These are phyloP conservation scores for Pythium insidiosum DNA, from an alignment of 352 stramenopile genomes.

Conservation along the genomic window DNA sequence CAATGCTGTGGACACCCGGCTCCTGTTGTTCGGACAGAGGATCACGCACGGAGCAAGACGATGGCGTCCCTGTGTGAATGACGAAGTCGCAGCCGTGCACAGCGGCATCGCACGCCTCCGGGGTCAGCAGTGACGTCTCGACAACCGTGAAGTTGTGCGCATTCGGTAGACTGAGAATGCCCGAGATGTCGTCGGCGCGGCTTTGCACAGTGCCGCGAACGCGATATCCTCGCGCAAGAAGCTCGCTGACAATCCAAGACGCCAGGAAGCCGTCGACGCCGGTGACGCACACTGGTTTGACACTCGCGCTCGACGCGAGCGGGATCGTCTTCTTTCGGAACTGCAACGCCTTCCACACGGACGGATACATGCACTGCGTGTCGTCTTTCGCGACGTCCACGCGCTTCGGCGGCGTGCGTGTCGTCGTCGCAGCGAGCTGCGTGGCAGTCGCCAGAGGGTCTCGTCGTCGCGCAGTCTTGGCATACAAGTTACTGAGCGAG, in stretches of 20 bases:
- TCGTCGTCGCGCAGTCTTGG: no score
- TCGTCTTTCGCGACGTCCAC: no score
- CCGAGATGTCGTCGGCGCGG: constrained; percentile 78
- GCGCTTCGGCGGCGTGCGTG: no score
- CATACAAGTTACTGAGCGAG: constrained; percentile 18
- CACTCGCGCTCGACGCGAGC: constrained; percentile 54
- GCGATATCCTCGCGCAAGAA: constrained; percentile 67
- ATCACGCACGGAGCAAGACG: constrained; percentile 81
- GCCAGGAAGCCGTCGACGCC: constrained; percentile 81
- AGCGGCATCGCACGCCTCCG: constrained; percentile 79
- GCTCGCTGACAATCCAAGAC: constrained; percentile 80
- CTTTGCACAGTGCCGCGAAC: constrained; percentile 84
- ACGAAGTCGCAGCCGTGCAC: constrained; percentile 88
- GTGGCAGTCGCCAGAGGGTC: no score
- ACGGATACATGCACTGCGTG: constrained; percentile 55
- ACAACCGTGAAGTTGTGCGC: constrained; percentile 83
- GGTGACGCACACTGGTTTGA: constrained; percentile 83
- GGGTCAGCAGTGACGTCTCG: constrained; percentile 81
- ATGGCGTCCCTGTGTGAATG: constrained; percentile 83
- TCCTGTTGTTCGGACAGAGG: constrained; percentile 79
- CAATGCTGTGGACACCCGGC: constrained; percentile 82
- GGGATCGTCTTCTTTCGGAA: constrained; percentile 82
- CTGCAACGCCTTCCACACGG: constrained; percentile 71
- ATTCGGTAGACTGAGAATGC: constrained; percentile 57
- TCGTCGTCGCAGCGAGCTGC: no score